Conservation (phyloP, 2,329 filamentous ascomycete species). For the Penicillium sp. region DNA sequence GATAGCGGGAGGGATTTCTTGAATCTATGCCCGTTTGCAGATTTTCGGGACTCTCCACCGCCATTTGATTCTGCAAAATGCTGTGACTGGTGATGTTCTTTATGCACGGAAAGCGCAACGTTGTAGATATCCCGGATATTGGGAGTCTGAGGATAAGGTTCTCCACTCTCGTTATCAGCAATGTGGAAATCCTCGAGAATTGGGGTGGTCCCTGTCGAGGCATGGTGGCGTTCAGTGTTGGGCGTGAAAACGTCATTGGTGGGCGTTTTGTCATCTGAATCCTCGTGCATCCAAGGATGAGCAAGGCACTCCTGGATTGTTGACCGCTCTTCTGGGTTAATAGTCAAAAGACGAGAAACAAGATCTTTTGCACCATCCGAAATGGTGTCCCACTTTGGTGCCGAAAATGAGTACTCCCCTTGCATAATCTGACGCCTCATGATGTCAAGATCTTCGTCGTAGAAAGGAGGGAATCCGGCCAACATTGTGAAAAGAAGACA, state of each 20-base stretch:
- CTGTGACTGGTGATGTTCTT: not conserved
- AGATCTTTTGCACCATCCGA: constrained; percentile 11
- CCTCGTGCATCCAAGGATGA: constrained; percentile 9
- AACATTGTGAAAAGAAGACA: constrained; percentile 11
- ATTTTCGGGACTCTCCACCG: not conserved
- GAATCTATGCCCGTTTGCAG: not conserved
- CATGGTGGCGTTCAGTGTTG: not conserved
- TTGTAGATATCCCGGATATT: constrained; percentile 7
- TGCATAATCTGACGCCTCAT: constrained; percentile 6
- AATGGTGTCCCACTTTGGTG: constrained; percentile 10
- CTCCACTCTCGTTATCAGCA: not conserved
- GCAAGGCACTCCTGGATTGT: constrained; percentile 9
- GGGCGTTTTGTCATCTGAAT: not conserved
- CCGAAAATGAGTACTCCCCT: constrained; percentile 8
- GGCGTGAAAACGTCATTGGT: not conserved
- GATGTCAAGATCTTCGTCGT: constrained; percentile 9
- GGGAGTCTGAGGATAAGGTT: not conserved
- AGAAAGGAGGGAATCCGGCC: constrained; percentile 12
- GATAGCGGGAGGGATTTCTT: not conserved
- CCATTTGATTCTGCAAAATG: not conserved
- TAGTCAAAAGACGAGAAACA: constrained; percentile 3
- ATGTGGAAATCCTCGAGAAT: not conserved
- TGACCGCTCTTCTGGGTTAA: constrained; percentile 5
- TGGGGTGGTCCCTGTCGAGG: not conserved
- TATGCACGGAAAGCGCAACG: constrained; percentile 5